phyloP scores from a whole-genome alignment of 2,329 filamentous ascomycete species.

The Didymella glomerata region DNA sequence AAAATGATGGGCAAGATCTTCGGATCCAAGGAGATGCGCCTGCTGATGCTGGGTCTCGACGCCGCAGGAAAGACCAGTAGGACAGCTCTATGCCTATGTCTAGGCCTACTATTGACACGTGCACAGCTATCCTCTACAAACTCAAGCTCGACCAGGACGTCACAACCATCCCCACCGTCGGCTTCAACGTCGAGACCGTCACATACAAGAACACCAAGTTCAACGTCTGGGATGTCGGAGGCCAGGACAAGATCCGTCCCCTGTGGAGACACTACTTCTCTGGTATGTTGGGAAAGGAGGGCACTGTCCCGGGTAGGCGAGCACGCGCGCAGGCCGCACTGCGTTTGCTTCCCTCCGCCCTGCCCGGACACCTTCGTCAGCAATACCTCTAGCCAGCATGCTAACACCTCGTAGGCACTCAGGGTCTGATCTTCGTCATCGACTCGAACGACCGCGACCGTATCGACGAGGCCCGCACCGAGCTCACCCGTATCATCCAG shows the following conservation, averaged over 20 bases:
- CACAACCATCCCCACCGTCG: constrained; percentile 98
- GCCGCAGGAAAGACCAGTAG: constrained; percentile 93
- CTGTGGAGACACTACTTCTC: constrained; percentile 99
- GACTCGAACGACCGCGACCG: constrained; percentile 99
- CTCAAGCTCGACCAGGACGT: constrained; percentile 99
- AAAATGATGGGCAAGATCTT: constrained; percentile 99
- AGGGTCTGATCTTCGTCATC: constrained; percentile 99
- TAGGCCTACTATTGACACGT: constrained; percentile 25
- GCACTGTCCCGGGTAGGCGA: constrained; percentile 45
- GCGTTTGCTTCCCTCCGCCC: constrained; percentile 24
- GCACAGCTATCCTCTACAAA: constrained; percentile 90
- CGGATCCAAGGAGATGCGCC: constrained; percentile 97
- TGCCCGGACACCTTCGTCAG: neutral
- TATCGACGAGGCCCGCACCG: constrained; percentile 95
- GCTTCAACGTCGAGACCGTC: constrained; percentile 99
- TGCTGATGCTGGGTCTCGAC: constrained; percentile 96
- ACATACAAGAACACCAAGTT: constrained; percentile 99
- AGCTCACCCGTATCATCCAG: constrained; percentile 98
- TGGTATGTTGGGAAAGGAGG: constrained; percentile 58
- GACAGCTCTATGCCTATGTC: constrained; percentile 26
- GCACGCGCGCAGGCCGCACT: constrained; percentile 26
- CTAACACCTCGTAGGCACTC: constrained; percentile 68
- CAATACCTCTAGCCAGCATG: neutral
- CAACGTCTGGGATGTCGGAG: constrained; percentile 99
- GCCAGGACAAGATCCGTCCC: constrained; percentile 99